Evolutionary conservation across 2,329 filamentous ascomycete species (phyloP), one percentile per base, ranked within the genome.

Genomic region (Aspergillus sergii): DNA sequence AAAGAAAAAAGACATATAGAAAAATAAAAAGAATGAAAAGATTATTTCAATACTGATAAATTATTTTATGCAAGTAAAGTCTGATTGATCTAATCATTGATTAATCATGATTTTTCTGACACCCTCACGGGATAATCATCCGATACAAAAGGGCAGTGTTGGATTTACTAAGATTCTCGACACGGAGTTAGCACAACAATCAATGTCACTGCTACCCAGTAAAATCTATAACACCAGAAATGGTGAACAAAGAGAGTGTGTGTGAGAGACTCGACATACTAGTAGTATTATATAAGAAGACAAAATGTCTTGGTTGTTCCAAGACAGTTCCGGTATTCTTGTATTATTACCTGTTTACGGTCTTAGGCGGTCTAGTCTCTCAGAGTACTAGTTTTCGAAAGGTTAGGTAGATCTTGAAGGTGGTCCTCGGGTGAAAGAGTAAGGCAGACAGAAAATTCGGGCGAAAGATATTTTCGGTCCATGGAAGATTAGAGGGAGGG

Each of bases 341-440:
- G 32, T 39, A 39, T 39, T 26, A 39, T 39, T 55, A 55, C 32
- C 34, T 23, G 21, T 9, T 10, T 55, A 8, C 36, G 51, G 51
- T 39, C 28, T 19, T 32, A 14, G 36, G 28, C 50, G 26, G 26
- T 53, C 50, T 53, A 53, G 26, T 53, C 50, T 53, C 48, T 21
- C 19, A n/a, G 34, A 16, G 32, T 34, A 34, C 26, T 28, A 28
- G 26, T 28, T 28, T 8, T 34, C 32, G 51, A 54, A 36, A 54
- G 21, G 51, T 46, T 43, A 43, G 41, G 19, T 53, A 54, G 51
- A 39, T 55, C 51, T 55, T 55, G n/a, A 55, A 53, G 36, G 51
- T 54, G 51, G 32, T 36, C 30, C 51, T 54, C 51, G n/a, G 51
- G 12, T 54, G 28, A 36, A 51, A 34, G 19, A 48, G 23, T 26